Evolutionary conservation across 192 early-diverging fungal species (phyloP).

Genomic region (Pilobolus umbonatus): DNA sequence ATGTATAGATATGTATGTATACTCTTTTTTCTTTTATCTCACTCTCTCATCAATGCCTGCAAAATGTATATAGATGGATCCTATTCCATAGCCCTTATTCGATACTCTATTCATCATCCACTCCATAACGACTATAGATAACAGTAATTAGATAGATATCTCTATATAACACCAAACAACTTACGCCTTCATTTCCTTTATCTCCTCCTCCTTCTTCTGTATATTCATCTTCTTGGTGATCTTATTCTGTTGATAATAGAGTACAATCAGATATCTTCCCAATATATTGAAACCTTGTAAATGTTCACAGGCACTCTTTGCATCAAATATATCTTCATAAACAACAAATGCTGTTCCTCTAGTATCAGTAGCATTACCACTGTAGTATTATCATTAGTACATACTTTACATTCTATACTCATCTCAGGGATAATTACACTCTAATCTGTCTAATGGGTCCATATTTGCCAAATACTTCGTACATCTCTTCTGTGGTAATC

Average conservation of each 20-base stretch:
- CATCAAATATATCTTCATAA: constrained; percentile 97
- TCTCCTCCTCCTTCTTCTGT: constrained; percentile 70
- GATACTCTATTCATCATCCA: constrained; percentile 14
- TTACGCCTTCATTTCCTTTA: constrained; percentile 66
- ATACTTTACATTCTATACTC: not conserved
- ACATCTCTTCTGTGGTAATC: constrained; percentile 95
- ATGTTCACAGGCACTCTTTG: constrained; percentile 95
- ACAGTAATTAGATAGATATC: not conserved
- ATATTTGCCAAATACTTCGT: constrained; percentile 97
- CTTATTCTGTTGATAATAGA: constrained; percentile 85
- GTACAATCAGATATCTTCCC: constrained; percentile 90
- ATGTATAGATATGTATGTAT: too few relatives aligned
- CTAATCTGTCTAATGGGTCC: constrained; percentile 93
- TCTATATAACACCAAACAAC: constrained; percentile 9
- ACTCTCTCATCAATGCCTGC: too few relatives aligned
- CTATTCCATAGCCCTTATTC: too few relatives aligned
- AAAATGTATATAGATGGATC: too few relatives aligned
- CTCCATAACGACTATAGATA: constrained; percentile 19
- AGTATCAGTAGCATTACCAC: constrained; percentile 80
- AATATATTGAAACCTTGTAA: constrained; percentile 95
- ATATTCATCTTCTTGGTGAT: constrained; percentile 75
- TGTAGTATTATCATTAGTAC: constrained; percentile 1
- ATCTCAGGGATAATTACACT: constrained; percentile 33
- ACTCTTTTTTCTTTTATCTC: not conserved
- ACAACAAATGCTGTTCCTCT: constrained; percentile 95